phyloP scores from a whole-genome alignment of 2,329 filamentous ascomycete species.

The Talaromyces sp. region DNA sequence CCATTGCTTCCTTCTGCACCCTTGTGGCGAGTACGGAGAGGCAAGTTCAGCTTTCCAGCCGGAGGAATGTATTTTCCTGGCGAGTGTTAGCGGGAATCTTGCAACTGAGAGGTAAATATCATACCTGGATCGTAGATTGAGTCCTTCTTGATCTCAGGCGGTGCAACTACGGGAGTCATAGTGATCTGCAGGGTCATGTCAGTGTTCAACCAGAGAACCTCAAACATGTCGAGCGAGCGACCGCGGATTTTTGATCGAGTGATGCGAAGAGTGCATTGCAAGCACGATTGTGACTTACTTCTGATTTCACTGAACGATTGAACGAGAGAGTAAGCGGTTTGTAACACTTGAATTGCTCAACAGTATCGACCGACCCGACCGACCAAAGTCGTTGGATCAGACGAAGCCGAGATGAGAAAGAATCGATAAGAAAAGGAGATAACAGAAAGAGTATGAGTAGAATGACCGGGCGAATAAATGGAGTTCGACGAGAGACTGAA shows the following conservation, averaged over 20 bases:
- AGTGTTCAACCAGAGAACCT: neutral
- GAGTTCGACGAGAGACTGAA: slow-evolving; percentile 52
- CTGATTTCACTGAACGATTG: slow-evolving; percentile 5
- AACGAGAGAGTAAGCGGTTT: slow-evolving; percentile 2
- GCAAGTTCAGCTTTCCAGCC: slow-evolving; percentile 17
- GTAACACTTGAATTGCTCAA: neutral
- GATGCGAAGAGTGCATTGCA: neutral
- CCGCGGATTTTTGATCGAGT: neutral
- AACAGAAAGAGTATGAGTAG: slow-evolving; percentile 20
- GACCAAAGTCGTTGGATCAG: neutral
- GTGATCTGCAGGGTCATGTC: slow-evolving; percentile 4
- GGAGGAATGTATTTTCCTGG: slow-evolving; percentile 17
- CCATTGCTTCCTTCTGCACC: slow-evolving; percentile 12
- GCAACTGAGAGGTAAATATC: neutral
- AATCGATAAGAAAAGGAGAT: slow-evolving; percentile 13
- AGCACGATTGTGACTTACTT: neutral
- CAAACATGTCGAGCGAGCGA: neutral
- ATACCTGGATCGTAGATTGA: slow-evolving; percentile 15
- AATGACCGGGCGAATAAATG: slow-evolving; percentile 53
- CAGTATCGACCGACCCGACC: neutral
- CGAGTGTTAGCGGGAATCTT: neutral
- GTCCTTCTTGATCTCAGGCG: slow-evolving; percentile 16
- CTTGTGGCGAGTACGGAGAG: slow-evolving; percentile 14
- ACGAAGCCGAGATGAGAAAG: slow-evolving; percentile 7
- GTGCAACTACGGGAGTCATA: slow-evolving; percentile 14